phyloP scores from a whole-genome alignment of 139 green algal species.

The Chlamydomonas incerta region DNA sequence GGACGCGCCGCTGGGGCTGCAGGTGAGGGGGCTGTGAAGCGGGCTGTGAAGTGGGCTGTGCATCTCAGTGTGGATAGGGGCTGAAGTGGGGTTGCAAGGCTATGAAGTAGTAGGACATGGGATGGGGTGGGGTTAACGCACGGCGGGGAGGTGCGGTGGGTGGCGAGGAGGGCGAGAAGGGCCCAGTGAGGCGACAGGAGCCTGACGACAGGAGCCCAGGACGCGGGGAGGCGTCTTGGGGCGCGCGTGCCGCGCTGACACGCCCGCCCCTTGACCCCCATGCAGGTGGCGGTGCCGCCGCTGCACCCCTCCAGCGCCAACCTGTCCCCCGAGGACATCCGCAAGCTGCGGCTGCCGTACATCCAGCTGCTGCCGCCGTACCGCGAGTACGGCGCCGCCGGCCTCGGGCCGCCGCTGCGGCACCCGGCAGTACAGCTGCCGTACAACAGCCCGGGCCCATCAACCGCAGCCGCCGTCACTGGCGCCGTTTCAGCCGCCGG shows the following conservation, averaged over 20 bases:
- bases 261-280: no score
- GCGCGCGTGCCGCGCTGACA: no score
- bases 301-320: not conserved
- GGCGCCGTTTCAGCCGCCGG: not conserved
- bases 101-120: no score
- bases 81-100: no score
- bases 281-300: not conserved
- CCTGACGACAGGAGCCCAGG: no score
- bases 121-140: not conserved
- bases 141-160: no score
- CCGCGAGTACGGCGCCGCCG: not conserved
- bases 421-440: not conserved
- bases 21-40: not conserved
- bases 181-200: no score
- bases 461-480: not conserved
- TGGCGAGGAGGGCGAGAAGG: no score
- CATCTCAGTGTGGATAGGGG: no score
- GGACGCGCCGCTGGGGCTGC: conserved; percentile 9
- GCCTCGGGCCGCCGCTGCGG: not conserved
- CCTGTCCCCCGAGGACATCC: not conserved
- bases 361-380: not conserved
- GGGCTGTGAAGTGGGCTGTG: no score
- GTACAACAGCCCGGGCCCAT: not conserved
- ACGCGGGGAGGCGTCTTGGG: no score
- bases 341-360: not conserved